Conservation (phyloP, 2,329 filamentous ascomycete species). For the Penicillium glabrum region DNA sequence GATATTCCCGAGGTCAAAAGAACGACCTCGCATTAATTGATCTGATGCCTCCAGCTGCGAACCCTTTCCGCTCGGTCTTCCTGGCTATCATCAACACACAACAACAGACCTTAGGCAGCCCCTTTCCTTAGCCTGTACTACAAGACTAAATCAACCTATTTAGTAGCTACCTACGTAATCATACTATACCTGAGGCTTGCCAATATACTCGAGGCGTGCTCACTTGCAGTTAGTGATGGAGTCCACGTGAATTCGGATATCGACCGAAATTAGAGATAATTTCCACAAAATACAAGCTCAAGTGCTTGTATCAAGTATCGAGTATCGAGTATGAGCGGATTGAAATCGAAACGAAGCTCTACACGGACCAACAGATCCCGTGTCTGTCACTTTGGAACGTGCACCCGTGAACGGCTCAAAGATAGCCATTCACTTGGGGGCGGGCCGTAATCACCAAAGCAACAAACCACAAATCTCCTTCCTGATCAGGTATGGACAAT, state of each 20-base stretch:
- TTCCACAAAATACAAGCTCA: neutral
- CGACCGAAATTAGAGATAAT: neutral
- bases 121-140: neutral
- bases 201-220: neutral
- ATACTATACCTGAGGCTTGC: neutral
- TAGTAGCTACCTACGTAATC: too few species aligned
- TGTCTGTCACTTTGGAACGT: neutral
- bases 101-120: neutral
- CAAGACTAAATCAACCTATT: neutral
- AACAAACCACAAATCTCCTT: neutral
- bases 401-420: neutral
- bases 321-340: neutral
- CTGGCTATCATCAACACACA: neutral
- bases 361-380: conserved; percentile 57
- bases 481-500: neutral
- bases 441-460: neutral
- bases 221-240: neutral
- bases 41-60: neutral
- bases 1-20: too few species aligned
- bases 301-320: neutral
- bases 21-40: neutral
- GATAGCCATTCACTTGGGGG: neutral
- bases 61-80: neutral
- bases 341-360: neutral
- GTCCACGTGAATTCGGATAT: neutral